phyloP scores from a whole-genome alignment of 768 basidiomycete species.

The Boletus pseudopeckii region DNA sequence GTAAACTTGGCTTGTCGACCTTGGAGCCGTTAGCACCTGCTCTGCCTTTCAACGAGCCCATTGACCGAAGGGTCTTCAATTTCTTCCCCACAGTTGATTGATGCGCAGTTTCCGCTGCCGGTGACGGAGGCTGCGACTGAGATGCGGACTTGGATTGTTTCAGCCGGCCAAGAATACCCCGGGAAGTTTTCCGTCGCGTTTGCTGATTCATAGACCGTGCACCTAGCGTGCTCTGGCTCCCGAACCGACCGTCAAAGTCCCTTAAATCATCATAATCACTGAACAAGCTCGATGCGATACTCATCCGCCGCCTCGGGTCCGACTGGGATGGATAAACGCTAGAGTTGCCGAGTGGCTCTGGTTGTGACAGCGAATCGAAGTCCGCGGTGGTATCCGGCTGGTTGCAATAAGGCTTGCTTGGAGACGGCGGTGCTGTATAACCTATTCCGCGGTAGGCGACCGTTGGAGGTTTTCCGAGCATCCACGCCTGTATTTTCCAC shows the following conservation, averaged over 20 bases:
- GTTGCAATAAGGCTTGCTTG: constrained; percentile 28
- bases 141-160: constrained; percentile 43
- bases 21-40: constrained; percentile 20
- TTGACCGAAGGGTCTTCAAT: constrained; percentile 73
- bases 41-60: constrained; percentile 73
- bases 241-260: constrained; percentile 85
- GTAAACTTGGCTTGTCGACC: constrained; percentile 37
- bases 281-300: constrained; percentile 67
- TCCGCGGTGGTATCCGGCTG: constrained; percentile 21
- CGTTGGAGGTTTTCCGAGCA: constrained; percentile 92
- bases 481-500: constrained; percentile 96
- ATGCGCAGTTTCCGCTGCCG: constrained; percentile 38
- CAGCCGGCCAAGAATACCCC: constrained; percentile 62
- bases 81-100: constrained; percentile 41
- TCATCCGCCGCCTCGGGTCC: constrained; percentile 56
- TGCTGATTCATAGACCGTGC: constrained; percentile 38
- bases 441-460: constrained; percentile 84
- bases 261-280: constrained; percentile 87
- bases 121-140: constrained; percentile 44
- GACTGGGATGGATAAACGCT: constrained; percentile 29
- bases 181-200: constrained; percentile 58
- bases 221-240: constrained; percentile 72
- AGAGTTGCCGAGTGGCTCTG: constrained; percentile 17
- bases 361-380: constrained; percentile 18
- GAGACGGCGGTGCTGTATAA: constrained; percentile 51